Evolutionary conservation across 164 flowering plant genomes (phyloP).

Genomic region (Magnolia sinica): DNA sequence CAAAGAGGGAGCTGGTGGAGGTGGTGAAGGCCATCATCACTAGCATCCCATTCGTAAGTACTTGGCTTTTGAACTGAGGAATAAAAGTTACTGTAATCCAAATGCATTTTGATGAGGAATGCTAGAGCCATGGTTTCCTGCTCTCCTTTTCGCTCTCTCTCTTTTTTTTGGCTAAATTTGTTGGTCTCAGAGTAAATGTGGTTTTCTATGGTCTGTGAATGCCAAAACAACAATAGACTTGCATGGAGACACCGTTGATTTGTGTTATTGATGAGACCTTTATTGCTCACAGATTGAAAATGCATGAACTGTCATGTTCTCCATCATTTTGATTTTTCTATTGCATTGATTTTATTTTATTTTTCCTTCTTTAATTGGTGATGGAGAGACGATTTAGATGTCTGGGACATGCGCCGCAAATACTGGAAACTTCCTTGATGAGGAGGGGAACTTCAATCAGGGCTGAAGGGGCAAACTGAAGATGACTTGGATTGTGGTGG

Average conservation of each 20-base stretch:
- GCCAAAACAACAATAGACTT: not conserved
- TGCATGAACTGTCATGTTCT: too few species aligned
- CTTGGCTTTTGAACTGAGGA: constrained; percentile 12
- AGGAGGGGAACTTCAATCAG: too few species aligned
- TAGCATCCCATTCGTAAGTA: not conserved
- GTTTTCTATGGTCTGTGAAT: not conserved
- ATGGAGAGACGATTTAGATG: too few species aligned
- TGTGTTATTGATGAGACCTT: not conserved
- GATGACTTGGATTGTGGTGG: too few species aligned
- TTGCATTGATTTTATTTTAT: too few species aligned
- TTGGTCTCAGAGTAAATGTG: not conserved
- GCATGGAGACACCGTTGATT: not conserved
- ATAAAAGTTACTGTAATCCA: constrained; percentile 3
- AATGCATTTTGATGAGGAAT: not conserved
- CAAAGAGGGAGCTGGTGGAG: constrained; percentile 52
- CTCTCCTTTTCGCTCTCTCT: not conserved
- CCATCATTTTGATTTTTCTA: too few species aligned
- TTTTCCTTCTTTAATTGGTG: too few species aligned
- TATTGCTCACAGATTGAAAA: not conserved
- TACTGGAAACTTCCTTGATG: too few species aligned
- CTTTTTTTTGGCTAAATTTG: not conserved
- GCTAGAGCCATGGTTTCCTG: not conserved
- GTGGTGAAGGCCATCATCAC: constrained; percentile 14
- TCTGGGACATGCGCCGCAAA: too few species aligned
- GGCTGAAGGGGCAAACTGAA: too few species aligned